Percentiles rank a stretch among this genome's conserved stretches.
Evolutionary conservation across 495 filamentous ascomycete species (phyloP).

Genomic region (Aspergillus biplanus): DNA sequence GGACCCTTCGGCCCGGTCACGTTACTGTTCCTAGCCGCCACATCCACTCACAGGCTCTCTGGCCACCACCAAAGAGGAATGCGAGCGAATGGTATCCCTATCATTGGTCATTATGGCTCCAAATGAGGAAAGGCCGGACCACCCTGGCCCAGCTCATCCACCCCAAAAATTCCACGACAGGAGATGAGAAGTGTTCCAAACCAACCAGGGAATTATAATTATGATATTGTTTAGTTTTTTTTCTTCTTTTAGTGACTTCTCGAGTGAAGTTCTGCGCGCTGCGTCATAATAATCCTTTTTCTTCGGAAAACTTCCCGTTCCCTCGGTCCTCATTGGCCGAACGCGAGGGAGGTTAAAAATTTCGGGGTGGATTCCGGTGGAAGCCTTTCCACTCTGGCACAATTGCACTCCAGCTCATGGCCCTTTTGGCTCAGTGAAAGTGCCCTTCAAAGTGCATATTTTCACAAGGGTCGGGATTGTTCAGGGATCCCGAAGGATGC

Average conservation of each 20-base stretch:
- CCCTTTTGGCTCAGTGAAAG: background rate
- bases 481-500: background rate
- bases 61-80: background rate
- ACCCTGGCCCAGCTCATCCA: background rate
- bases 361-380: constrained; percentile 8
- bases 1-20: constrained; percentile 36
- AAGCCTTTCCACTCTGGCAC: background rate
- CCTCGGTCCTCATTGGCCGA: constrained; percentile 5
- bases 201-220: background rate
- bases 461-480: background rate
- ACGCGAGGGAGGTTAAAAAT: background rate
- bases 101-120: constrained; percentile 11
- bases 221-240: background rate
- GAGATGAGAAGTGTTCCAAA: background rate
- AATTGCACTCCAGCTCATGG: too few relatives aligned
- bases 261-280: background rate
- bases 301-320: constrained; percentile 13
- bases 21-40: constrained; percentile 27
- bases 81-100: constrained; percentile 4
- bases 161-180: background rate
- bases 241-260: background rate
- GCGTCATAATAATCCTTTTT: background rate
- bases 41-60: constrained; percentile 1
- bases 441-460: background rate
- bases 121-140: background rate